Base-by-base conservation (phyloP, 768 basidiomycete genomes). In the Favolaschia claudopus region DNA sequence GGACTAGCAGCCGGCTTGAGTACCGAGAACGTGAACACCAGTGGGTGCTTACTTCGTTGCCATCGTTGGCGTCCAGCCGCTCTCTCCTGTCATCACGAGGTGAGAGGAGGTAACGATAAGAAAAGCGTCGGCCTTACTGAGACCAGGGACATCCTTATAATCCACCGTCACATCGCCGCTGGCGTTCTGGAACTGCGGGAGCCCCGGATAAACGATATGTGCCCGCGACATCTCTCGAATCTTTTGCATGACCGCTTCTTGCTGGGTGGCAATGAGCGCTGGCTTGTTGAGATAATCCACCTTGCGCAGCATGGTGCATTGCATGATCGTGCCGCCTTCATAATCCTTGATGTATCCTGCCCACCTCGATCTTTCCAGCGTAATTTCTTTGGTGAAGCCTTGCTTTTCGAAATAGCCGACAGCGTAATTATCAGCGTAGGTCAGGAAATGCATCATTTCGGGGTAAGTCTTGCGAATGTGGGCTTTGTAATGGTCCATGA, bases 271-370 rank as follows among this genome's bases (percentile, higher is more conserved):
- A 54, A 98, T 78, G 61, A 91, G 87, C 52, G 86, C 86, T 28
- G 85, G 81, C 59, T 93, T 94, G 64, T 91, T 82, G 58, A 96
- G 81, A 69, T 99, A 99, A 70, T 95, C 87, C 61, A 99, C 87
- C 70, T 92, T 93, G 48, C 84, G 87, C n/a, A 99, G 75, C 92
- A 99, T 90, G 7, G 90, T 90, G 70, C 97, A 99, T 73, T 96
- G 93, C 96, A 99, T 98, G 77, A 99, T 95, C 40, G 96, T 99
- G 17, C 94, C 96, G 36, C 96, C 96, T 74, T 99, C 97, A 74
- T 99, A 99, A 72, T 99, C 97, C 73, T 99, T 99, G 86, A 99
- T 99, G 74, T 99, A 99, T 12, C 96, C 97, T 0, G 96, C 96
- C 97, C 97, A 99, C 8, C 90, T 82, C 2, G 91, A 87, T 39